Evolutionary conservation across 306 rosid genomes (phyloP).

Genomic region (Rosa rugosa): DNA sequence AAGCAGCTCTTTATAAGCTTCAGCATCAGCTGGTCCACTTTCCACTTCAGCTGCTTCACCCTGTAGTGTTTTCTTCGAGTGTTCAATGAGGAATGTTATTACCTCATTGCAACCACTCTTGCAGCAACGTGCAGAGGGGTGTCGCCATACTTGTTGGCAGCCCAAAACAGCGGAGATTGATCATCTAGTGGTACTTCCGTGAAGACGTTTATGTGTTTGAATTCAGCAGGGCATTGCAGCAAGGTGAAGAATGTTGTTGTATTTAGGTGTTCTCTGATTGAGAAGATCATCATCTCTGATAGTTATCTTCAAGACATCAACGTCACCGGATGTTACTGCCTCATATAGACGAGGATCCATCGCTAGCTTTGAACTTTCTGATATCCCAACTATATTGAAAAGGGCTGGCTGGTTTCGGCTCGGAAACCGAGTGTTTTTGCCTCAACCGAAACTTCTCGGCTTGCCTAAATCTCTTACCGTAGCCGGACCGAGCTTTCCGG

Average conservation of each 20-base stretch:
- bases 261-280: background rate
- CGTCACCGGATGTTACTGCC: background rate
- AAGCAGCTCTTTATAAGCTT: background rate
- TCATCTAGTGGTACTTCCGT: too few relatives aligned
- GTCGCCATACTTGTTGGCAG: constrained; percentile 11
- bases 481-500: too few relatives aligned
- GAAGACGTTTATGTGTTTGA: background rate
- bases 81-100: background rate
- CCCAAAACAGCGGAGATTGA: background rate
- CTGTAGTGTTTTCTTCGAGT: background rate
- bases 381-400: too few relatives aligned
- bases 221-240: background rate
- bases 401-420: too few relatives aligned
- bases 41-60: background rate
- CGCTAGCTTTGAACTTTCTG: too few relatives aligned
- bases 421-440: too few relatives aligned
- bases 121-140: constrained; percentile 18
- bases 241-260: background rate
- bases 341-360: background rate
- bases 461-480: too few relatives aligned
- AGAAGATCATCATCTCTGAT: background rate
- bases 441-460: too few relatives aligned
- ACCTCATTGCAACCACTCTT: background rate
- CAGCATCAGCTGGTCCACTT: background rate
- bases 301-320: background rate